Evolutionary conservation across 192 early-diverging fungal genomes (phyloP).

Genomic region (Backusella liffmaniae): DNA sequence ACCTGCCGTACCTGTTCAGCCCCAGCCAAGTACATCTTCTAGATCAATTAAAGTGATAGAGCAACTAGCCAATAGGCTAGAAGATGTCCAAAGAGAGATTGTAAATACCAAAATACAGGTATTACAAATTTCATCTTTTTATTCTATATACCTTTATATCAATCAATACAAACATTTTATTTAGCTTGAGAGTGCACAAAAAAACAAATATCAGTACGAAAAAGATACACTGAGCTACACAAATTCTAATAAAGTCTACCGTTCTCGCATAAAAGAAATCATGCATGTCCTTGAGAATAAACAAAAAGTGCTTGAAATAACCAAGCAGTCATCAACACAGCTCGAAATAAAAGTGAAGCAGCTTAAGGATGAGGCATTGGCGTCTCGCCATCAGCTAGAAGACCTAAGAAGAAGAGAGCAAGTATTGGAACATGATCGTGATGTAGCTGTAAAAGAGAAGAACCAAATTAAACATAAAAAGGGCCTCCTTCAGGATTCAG

Average conservation of each 20-base stretch:
- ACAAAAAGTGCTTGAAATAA: slow-evolving; percentile 27
- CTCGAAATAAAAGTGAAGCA: slow-evolving; percentile 28
- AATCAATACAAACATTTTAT: not conserved
- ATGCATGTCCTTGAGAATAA: slow-evolving; percentile 35
- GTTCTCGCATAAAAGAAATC: slow-evolving; percentile 26
- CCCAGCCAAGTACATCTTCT: slow-evolving; percentile 12
- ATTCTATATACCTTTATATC: not conserved
- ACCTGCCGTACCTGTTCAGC: slow-evolving; percentile 3
- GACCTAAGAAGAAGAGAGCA: slow-evolving; percentile 22
- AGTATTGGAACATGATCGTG: slow-evolving; percentile 17
- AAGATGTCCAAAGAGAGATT: not conserved
- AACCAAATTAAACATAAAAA: slow-evolving; percentile 26
- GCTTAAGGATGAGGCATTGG: slow-evolving; percentile 31
- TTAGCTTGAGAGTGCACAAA: slow-evolving; percentile 10
- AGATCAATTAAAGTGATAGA: slow-evolving; percentile 13
- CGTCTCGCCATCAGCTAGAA: slow-evolving; percentile 28
- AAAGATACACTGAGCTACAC: slow-evolving; percentile 8
- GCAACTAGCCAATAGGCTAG: not conserved
- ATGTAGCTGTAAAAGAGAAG: slow-evolving; percentile 20
- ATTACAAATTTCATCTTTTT: not conserved
- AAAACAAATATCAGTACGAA: slow-evolving; percentile 19
- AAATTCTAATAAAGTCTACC: slow-evolving; percentile 22
- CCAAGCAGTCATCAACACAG: slow-evolving; percentile 18
- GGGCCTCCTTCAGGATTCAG: slow-evolving; percentile 18
- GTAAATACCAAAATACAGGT: slow-evolving; percentile 15